Percentiles rank a stretch among this genome's conserved stretches.
phyloP scores from a whole-genome alignment of 371 early-diverging fungal species.

The Actinomucor elegans region DNA sequence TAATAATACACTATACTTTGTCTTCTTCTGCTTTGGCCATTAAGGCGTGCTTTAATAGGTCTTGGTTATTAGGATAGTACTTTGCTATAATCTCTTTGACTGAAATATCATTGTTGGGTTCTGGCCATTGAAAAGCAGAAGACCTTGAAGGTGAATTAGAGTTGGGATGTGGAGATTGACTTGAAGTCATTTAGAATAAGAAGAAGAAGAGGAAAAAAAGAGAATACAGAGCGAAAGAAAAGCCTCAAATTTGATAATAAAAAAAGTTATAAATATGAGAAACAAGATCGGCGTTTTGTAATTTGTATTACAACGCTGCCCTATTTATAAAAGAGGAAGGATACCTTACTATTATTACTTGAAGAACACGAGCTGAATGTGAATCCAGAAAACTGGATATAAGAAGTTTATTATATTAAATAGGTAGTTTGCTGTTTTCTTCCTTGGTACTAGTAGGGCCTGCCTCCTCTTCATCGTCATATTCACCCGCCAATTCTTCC shows the following conservation, averaged over 20 bases:
- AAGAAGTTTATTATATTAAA: too few species aligned
- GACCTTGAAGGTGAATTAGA: conserved; percentile 8
- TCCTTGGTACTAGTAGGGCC: too few species aligned
- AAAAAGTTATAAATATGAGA: not conserved
- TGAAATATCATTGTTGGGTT: conserved; percentile 31
- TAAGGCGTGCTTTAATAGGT: conserved; percentile 42
- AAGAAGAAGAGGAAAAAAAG: not conserved
- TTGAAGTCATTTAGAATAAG: conserved; percentile 3
- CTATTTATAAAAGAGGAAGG: too few species aligned
- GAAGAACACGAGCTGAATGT: too few species aligned
- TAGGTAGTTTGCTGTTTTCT: too few species aligned
- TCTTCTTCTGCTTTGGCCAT: conserved; percentile 55
- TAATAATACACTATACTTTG: conserved; percentile 27
- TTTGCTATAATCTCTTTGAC: conserved; percentile 46
- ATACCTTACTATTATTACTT: too few species aligned
- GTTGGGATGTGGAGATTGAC: conserved; percentile 11
- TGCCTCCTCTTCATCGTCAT: not conserved
- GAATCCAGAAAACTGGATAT: too few species aligned
- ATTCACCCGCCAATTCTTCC: conserved; percentile 40
- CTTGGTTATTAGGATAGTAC: conserved; percentile 36
- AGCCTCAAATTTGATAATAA: not conserved
- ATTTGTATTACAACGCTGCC: not conserved
- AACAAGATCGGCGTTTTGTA: not conserved
- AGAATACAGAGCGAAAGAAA: not conserved
- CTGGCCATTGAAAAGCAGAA: conserved; percentile 32